phyloP scores from a whole-genome alignment of 352 stramenopile genomes.

The Pythium graminicola region DNA sequence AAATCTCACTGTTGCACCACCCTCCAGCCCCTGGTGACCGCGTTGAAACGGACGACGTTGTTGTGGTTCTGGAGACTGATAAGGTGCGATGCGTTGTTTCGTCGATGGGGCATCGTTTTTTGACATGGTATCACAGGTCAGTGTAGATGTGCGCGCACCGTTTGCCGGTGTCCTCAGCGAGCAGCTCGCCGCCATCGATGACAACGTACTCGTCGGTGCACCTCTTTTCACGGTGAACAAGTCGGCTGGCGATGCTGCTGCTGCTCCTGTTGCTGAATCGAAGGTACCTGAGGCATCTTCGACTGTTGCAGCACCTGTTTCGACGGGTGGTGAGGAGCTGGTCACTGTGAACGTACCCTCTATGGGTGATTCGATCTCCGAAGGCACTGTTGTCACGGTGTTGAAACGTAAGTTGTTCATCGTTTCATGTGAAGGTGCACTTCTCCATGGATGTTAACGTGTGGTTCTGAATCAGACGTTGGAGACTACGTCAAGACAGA shows the following conservation, averaged over 20 bases:
- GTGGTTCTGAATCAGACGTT: slow-evolving; percentile 43
- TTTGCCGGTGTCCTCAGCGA: slow-evolving; percentile 90
- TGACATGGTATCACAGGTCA: slow-evolving; percentile 39
- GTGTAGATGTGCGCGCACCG: slow-evolving; percentile 86
- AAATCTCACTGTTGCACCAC: not conserved
- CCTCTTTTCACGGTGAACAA: slow-evolving; percentile 89
- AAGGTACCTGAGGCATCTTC: slow-evolving; percentile 14
- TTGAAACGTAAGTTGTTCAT: slow-evolving; percentile 52
- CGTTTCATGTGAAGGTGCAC: not conserved
- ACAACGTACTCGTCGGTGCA: slow-evolving; percentile 94
- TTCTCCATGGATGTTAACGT: not conserved
- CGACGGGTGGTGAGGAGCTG: slow-evolving; percentile 32
- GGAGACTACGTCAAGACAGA: slow-evolving; percentile 95
- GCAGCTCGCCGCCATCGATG: slow-evolving; percentile 91
- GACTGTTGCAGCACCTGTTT: slow-evolving; percentile 9
- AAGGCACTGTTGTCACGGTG: slow-evolving; percentile 94
- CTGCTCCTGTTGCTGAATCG: slow-evolving; percentile 27
- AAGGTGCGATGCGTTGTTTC: slow-evolving; percentile 77
- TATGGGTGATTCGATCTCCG: slow-evolving; percentile 96
- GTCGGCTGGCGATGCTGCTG: slow-evolving; percentile 63
- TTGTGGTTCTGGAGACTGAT: slow-evolving; percentile 98
- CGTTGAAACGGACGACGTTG: slow-evolving; percentile 94
- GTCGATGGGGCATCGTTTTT: not conserved
- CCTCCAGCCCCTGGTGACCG: slow-evolving; percentile 78
- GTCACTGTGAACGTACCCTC: slow-evolving; percentile 82